Conservation (phyloP, 179 eudicot genomes). For the Beta corolliflora region DNA sequence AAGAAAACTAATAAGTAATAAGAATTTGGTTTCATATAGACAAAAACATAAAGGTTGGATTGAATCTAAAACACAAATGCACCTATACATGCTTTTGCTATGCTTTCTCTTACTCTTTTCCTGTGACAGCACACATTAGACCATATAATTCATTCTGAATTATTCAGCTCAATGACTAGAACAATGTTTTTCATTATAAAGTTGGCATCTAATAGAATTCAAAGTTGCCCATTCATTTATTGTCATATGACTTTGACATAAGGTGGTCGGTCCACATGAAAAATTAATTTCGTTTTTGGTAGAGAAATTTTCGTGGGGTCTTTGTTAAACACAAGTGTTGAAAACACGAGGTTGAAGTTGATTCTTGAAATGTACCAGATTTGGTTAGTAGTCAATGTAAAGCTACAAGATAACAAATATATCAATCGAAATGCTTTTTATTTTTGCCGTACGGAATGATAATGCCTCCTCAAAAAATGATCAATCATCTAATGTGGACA, state of each 20-base stretch:
- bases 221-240: conserved; percentile 17
- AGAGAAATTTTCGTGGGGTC: conserved; percentile 16
- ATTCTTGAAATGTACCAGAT: conserved; percentile 2
- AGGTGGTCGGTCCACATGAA: not conserved
- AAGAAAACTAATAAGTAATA: conserved; percentile 1
- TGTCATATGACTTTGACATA: conserved; percentile 27
- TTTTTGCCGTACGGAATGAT: conserved; percentile 2
- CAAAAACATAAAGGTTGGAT: not conserved
- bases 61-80: conserved; percentile 13
- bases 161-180: conserved; percentile 4
- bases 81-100: conserved; percentile 11
- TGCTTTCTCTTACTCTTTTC: not conserved
- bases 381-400: conserved; percentile 19
- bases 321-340: not conserved
- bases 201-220: conserved; percentile 17
- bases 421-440: not conserved
- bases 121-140: not conserved
- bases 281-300: not conserved
- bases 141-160: not conserved
- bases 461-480: not conserved
- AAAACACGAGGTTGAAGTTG: conserved; percentile 19
- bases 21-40: conserved; percentile 17
- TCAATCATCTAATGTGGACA: conserved; percentile 7
- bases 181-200: not conserved
- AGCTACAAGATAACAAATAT: conserved; percentile 7